Evolutionary conservation across 176 grass and related monocot genomes (phyloP), one percentile per base, ranked within the genome.

Genomic region (Poa annua): DNA sequence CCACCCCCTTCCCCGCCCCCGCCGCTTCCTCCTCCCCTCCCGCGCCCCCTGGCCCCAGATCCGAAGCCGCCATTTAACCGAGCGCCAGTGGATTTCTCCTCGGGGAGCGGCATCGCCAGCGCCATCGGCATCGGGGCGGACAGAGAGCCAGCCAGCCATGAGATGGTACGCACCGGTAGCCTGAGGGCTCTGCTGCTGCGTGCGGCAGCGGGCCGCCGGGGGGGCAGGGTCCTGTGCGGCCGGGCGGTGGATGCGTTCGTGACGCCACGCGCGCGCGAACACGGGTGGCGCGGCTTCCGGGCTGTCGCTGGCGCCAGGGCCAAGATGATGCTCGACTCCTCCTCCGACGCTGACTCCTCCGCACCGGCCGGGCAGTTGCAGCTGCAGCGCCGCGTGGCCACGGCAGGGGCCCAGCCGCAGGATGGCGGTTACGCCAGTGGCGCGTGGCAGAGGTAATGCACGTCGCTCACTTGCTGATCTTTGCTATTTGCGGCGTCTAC

Each of bases 91-190:
- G 85, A 88, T 92, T 78, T 83, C 78, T 49, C 82, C 39, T 89
- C 72, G 77, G 50, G 63, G 61, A 76, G 66, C 47, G 79, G 41
- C 32, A 72, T 10, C 26, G 72, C 39, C 32, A 72, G 6, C 26
- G 72, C 39, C 54, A 53, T 79, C 38, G 8, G 25, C 60, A 71
- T 22, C 68, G 68, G 68, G 57, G 51, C 8, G 21, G 35, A 36
- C 11, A 80, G 35, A 61, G 71, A 81, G 80, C 74, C 70, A 70
- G 33, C 67, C 75, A 88, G 79, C 39, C 80, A 92, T 88, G 89
- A 96, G 90, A 96, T 96, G 93, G 90, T 96, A 96, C 90, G 88
- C 93, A 75, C 90, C 76, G 80, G 85, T 90, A 90, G 90, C 85
- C 89, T 96, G 83, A 96, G 88, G 87, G 90, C 89, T 57, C 91